phyloP scores from a whole-genome alignment of 2,329 filamentous ascomycete species.

The Fusarium acutatum region DNA sequence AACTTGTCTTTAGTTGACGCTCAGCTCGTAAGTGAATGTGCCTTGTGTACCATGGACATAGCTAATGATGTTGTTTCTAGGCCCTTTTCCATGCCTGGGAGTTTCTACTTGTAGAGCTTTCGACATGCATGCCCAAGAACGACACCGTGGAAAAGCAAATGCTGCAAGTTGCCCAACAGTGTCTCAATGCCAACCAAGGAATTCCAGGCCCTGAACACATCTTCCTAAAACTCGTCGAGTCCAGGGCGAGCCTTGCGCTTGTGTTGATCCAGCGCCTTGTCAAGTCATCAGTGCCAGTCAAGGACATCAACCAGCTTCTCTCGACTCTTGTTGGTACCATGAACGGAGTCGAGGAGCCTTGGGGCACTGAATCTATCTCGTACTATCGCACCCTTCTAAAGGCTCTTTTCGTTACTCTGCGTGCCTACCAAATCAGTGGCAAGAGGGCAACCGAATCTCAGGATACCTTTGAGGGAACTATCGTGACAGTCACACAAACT shows the following conservation, averaged over 20 bases:
- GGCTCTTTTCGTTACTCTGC: conserved; percentile 83
- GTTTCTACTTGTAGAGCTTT: conserved; percentile 84
- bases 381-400: conserved; percentile 88
- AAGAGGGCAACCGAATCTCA: conserved; percentile 45
- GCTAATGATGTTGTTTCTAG: conserved; percentile 52
- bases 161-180: conserved; percentile 78
- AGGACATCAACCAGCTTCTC: conserved; percentile 62
- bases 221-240: conserved; percentile 80
- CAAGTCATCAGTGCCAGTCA: conserved; percentile 59
- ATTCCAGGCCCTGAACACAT: conserved; percentile 78
- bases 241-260: conserved; percentile 82
- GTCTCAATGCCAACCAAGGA: conserved; percentile 79
- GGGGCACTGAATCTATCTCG: conserved; percentile 60
- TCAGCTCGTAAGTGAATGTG: conserved; percentile 72
- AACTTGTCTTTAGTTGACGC: conserved; percentile 94
- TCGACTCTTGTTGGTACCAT: conserved; percentile 61
- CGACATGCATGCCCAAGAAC: conserved; percentile 65
- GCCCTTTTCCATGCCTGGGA: conserved; percentile 90
- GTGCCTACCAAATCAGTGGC: conserved; percentile 62
- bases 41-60: conserved; percentile 37
- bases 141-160: conserved; percentile 72
- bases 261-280: conserved; percentile 83
- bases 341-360: conserved; percentile 63
- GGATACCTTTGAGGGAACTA: conserved; percentile 46
- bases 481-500: conserved; percentile 63